These are phyloP conservation scores for Fomitiporia mediterranea DNA, from an alignment of 1,284 basidiomycete species.

Conservation along the genomic window DNA sequence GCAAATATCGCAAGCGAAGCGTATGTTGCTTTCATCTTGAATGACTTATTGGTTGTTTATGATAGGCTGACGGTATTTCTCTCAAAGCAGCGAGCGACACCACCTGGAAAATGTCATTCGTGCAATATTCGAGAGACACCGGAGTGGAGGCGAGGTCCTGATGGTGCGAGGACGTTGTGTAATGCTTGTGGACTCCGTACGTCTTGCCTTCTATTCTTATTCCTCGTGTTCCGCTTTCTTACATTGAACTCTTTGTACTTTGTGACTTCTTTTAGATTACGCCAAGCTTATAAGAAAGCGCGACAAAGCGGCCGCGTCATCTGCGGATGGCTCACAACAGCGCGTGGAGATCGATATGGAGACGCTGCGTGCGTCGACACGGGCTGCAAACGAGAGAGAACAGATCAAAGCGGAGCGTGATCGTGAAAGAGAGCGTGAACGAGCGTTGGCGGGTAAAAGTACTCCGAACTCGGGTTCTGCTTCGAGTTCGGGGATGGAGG, in stretches of 20 bases:
- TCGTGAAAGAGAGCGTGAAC: neutral
- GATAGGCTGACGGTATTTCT: neutral
- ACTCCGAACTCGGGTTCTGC: neutral
- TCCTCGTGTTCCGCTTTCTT: slow-evolving; percentile 6
- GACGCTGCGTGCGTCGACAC: slow-evolving; percentile 60
- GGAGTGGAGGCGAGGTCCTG: slow-evolving; percentile 78
- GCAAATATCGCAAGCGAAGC: slow-evolving; percentile 76
- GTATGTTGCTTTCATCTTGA: slow-evolving; percentile 43
- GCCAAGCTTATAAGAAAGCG: slow-evolving; percentile 74
- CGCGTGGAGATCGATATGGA: slow-evolving; percentile 64
- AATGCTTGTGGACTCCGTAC: slow-evolving; percentile 79
- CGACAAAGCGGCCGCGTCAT: slow-evolving; percentile 44
- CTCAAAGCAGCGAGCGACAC: slow-evolving; percentile 59
- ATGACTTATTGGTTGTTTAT: slow-evolving; percentile 28
- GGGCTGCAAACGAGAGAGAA: slow-evolving; percentile 42
- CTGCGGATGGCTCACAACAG: slow-evolving; percentile 40
- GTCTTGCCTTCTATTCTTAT: slow-evolving; percentile 32
- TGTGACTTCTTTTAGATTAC: slow-evolving; percentile 46
- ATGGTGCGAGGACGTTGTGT: slow-evolving; percentile 74
- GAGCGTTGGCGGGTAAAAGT: neutral
- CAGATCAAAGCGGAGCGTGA: slow-evolving; percentile 20
- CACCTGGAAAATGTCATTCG: slow-evolving; percentile 78
- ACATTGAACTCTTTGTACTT: neutral
- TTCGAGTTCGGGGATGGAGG: neutral
- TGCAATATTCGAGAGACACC: slow-evolving; percentile 80